Conservation (phyloP, 805 yeast species). For the Pichia rugopelliculosa region DNA sequence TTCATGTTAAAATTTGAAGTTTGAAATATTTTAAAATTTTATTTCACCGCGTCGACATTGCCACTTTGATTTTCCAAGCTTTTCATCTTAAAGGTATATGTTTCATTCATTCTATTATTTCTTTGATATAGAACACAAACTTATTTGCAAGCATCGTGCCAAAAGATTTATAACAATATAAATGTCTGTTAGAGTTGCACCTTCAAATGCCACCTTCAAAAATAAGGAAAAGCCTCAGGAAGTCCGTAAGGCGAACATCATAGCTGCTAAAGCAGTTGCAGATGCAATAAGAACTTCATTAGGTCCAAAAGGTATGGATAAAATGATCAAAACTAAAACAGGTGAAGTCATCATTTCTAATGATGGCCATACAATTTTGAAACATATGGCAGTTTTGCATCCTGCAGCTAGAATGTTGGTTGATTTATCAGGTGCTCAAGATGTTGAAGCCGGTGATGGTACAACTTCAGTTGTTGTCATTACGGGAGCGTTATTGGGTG, state of each 20-base stretch:
- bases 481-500: conserved; percentile 90
- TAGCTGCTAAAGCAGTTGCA: conserved; percentile 91
- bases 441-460: conserved; percentile 99
- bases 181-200: conserved; percentile 12
- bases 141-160: no score
- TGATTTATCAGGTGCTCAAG: conserved; percentile 96
- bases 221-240: conserved; percentile 94
- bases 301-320: conserved; percentile 99
- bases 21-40: neutral
- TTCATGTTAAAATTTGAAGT: neutral
- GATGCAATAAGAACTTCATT: conserved; percentile 92
- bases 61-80: neutral
- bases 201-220: conserved; percentile 71
- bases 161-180: no score
- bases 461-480: conserved; percentile 95
- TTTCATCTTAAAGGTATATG: neutral
- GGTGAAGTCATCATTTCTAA: conserved; percentile 94
- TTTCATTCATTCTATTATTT: neutral
- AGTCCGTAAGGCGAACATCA: conserved; percentile 79
- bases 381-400: conserved; percentile 97
- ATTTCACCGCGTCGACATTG: neutral
- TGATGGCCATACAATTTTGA: conserved; percentile 95
- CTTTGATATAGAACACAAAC: no score
- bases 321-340: conserved; percentile 89
- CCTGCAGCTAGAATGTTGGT: conserved; percentile 98